Base-by-base conservation (phyloP, 2,329 filamentous ascomycete species). In the Teratosphaeria destructans region DNA sequence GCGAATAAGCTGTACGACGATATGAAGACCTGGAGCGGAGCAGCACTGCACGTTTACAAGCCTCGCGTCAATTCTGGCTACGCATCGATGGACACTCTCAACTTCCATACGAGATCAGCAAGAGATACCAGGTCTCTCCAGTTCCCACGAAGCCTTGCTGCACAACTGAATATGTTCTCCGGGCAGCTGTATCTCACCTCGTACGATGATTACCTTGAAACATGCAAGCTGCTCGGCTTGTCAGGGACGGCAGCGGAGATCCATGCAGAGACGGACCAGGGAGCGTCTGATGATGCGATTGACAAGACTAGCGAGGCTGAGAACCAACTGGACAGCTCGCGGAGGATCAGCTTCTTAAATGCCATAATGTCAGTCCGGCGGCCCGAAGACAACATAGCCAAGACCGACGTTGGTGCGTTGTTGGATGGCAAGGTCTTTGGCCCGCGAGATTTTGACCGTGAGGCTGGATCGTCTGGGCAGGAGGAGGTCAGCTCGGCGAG, bases 141-240 rank as follows among this genome's bases (percentile, higher is more conserved):
- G 7, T 59, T 69, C 3, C 66, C 63, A 12, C 68, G 65, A 10
- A 67, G 59, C 0, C 66, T 81, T 0, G 68, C 73, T 0, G 71
- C 76, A 0, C 76, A 82, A 59, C 76, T 90, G 0, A 86, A 87
- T 52, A 71, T 90, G 0, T 89, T 90, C 58, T 76, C 87, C 0
- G 87, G 87, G 0, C 84, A 87, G 58, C 75, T 89, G 0, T 90
- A 89, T 64, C 74, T 89, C 10, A 70, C 68, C 0, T 78, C 75
- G 0, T 81, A 77, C 52, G 60, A 72, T 0, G 80, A 88, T 57
- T 90, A 89, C 62, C 62, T 68, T 0, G 68, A 73, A 1, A 67
- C 80, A 0, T 86, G 83, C 61, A 67, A 74, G 0, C 79, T 78
- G 49, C 71, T 88, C 0, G 80, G 83, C 0, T 66, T 87, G 12